Evolutionary conservation across 176 grass and related monocot species (phyloP).

Genomic region (Pharus latifolius): DNA sequence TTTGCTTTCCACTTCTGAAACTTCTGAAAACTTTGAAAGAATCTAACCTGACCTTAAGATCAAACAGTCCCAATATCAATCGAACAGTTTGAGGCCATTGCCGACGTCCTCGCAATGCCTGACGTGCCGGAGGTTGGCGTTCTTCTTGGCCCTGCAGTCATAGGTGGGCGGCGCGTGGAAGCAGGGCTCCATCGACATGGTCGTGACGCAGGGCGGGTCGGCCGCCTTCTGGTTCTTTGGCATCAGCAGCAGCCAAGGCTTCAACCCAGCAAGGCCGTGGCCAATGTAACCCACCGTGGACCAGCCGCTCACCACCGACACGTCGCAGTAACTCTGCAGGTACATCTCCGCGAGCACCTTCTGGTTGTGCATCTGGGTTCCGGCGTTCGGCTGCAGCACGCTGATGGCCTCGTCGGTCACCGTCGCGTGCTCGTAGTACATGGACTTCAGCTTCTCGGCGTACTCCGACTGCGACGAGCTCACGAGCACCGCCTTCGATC

Average conservation of each 20-base stretch:
- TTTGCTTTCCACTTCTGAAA: neutral
- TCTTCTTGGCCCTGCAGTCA: conserved; percentile 50
- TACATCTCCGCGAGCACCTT: conserved; percentile 50
- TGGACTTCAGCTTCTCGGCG: conserved; percentile 34
- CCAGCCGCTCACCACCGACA: conserved; percentile 36
- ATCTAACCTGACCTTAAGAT: neutral
- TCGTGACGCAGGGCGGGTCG: conserved; percentile 17
- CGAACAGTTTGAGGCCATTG: conserved; percentile 42
- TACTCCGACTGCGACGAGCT: conserved; percentile 20
- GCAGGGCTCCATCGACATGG: conserved; percentile 79
- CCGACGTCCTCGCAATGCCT: conserved; percentile 53
- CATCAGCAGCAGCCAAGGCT: conserved; percentile 33
- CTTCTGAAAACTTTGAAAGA: neutral
- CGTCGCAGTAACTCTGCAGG: conserved; percentile 63
- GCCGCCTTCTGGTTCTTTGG: conserved; percentile 28
- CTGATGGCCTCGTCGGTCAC: conserved; percentile 30
- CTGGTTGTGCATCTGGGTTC: conserved; percentile 17
- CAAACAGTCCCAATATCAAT: neutral
- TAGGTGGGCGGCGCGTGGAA: conserved; percentile 50
- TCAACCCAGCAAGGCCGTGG: conserved; percentile 48
- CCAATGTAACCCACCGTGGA: conserved; percentile 52
- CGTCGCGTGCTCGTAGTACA: conserved; percentile 50
- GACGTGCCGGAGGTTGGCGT: conserved; percentile 31
- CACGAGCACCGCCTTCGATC: conserved; percentile 44
- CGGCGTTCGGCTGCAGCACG: conserved; percentile 24